phyloP scores from a whole-genome alignment of 805 yeast genomes.

The Isabelozyma heimii region DNA sequence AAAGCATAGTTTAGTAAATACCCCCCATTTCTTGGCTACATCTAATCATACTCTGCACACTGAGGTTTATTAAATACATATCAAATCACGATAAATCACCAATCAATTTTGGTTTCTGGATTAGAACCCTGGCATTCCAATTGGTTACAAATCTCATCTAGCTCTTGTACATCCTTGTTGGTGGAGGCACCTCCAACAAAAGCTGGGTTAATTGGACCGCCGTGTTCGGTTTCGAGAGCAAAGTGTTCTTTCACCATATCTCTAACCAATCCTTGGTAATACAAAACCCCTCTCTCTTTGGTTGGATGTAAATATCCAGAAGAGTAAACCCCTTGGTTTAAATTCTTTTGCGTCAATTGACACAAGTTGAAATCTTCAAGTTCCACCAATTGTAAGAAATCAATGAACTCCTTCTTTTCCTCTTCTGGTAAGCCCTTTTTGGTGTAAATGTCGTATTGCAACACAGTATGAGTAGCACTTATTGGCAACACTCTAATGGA shows the following conservation, averaged over 20 bases:
- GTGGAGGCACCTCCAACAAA: constrained; percentile 37
- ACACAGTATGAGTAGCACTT: constrained; percentile 50
- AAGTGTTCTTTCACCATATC: constrained; percentile 59
- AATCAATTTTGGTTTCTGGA: constrained; percentile 1
- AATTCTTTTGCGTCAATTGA: constrained; percentile 57
- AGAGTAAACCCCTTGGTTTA: constrained; percentile 57
- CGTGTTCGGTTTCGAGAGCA: constrained; percentile 42
- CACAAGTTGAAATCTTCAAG: constrained; percentile 59
- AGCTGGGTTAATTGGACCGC: constrained; percentile 53
- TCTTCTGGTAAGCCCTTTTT: constrained; percentile 55
- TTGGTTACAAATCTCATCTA: constrained; percentile 48
- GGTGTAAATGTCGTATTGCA: constrained; percentile 60
- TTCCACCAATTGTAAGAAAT: constrained; percentile 61
- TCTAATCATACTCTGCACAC: not conserved
- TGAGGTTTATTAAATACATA: not conserved
- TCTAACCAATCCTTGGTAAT: constrained; percentile 52
- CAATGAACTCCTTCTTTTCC: constrained; percentile 59
- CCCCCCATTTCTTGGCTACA: not conserved
- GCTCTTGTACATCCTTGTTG: constrained; percentile 43
- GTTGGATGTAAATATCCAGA: constrained; percentile 59
- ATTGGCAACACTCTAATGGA: constrained; percentile 59
- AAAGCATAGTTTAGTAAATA: too few relatives aligned
- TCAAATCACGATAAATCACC: not conserved
- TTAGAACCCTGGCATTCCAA: constrained; percentile 50
- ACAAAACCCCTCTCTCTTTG: constrained; percentile 58